Base-by-base conservation (phyloP, 768 basidiomycete genomes). In the Brasilioporus rufonigricans region DNA sequence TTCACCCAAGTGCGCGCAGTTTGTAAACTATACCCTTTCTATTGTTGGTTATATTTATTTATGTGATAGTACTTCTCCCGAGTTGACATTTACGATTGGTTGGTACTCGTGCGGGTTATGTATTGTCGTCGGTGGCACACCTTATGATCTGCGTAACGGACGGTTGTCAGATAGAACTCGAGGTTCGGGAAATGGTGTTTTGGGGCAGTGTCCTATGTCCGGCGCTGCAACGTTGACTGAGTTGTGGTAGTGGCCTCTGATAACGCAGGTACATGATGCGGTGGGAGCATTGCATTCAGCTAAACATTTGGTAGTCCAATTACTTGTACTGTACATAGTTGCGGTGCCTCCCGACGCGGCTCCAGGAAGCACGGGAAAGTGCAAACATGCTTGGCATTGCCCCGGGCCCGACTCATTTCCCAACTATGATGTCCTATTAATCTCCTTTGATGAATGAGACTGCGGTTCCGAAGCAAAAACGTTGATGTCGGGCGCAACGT, bases 381-480 rank as follows among this genome's bases (percentile, higher is more conserved):
- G 52, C 18, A 40, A 29, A 44, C 50, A 50, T 55, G 56, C 51
- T 38, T 53, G 43, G 40, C 51, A 49, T 23, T 41, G 46, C 36
- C 43, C 36, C 61, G 54, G 54, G 27, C 27, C 61, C 63, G 62
- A 65, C 47, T 47, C 61, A 12, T 62, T 48, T 65, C 51, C n/a
- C n/a, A 32, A 39, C 36, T 38, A 29, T 33, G 23, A 53, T 36
- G 23, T 27, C 44, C 43, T 35, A 35, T 51, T 49, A 45, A 56
- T 48, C 21, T 40, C 26, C 29, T 35, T 33, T 31, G 19, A 35
- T 55, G 45, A 48, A 63, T 60, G 52, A 57, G 49, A 39, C 61
- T 55, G 48, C 61, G 64, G 58, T 0, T 44, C 64, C 63, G 64
- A 64, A 52, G 32, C n/a, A 39, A 53, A 48, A 61, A 49, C 55